Percentiles rank a stretch among this genome's conserved stretches.
phyloP scores from a whole-genome alignment of 345 rosid species.

The Aquilaria yunnanensis region DNA sequence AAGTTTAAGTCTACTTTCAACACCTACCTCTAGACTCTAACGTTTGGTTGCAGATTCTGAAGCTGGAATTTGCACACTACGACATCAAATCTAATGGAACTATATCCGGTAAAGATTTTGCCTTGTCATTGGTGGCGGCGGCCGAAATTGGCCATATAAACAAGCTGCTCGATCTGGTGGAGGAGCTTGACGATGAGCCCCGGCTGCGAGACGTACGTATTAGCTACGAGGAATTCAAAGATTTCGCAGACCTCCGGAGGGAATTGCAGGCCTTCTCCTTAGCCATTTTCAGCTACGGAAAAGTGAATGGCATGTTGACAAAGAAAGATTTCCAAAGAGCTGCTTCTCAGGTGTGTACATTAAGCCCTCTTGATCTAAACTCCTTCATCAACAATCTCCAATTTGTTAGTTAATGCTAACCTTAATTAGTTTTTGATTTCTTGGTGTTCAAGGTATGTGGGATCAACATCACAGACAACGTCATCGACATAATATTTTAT shows the following conservation, averaged over 20 bases:
- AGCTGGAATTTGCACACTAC: no score
- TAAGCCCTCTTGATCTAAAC: neutral
- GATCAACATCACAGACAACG: constrained; percentile 29
- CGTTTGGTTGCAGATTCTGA: no score
- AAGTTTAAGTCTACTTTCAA: no score
- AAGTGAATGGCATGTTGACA: constrained; percentile 44
- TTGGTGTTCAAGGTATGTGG: constrained; percentile 44
- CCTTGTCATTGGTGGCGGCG: constrained; percentile 59
- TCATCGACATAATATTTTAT: constrained; percentile 50
- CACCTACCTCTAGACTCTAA: no score
- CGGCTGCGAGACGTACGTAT: constrained; percentile 29
- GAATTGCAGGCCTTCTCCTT: constrained; percentile 45
- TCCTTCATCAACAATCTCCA: neutral
- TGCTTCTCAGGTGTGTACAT: constrained; percentile 39
- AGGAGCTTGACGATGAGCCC: constrained; percentile 29
- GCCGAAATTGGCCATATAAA: constrained; percentile 49
- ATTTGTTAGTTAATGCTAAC: no score
- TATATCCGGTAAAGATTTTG: constrained; percentile 63
- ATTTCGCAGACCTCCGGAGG: constrained; percentile 50
- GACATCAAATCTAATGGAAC: constrained; percentile 29
- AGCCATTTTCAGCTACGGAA: constrained; percentile 61
- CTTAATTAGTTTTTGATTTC: no score
- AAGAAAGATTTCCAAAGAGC: constrained; percentile 65
- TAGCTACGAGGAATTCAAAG: constrained; percentile 50
- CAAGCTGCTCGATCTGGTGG: constrained; percentile 49